Evolutionary conservation across 1,284 basidiomycete species (phyloP).

Genomic region (Cryptococcus hybrid): DNA sequence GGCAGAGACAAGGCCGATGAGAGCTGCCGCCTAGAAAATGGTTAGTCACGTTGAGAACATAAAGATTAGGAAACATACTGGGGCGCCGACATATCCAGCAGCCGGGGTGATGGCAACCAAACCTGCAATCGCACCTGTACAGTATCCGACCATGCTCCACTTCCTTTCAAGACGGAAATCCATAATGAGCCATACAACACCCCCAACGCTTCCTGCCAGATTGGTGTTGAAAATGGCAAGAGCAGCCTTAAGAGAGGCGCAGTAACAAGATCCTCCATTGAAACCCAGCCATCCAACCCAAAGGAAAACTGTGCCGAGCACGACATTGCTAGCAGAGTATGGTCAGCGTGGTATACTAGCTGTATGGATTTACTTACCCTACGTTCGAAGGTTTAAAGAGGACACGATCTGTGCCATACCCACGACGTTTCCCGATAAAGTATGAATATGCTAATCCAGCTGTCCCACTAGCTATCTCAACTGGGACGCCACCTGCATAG

Average conservation of each 20-base stretch:
- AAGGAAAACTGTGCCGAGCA: constrained; percentile 80
- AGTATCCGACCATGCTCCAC: constrained; percentile 81
- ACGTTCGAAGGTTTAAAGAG: constrained; percentile 95
- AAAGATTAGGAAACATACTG: constrained; percentile 44
- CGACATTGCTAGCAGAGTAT: constrained; percentile 58
- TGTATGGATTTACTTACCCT: constrained; percentile 46
- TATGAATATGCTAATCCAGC: constrained; percentile 81
- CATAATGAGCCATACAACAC: constrained; percentile 83
- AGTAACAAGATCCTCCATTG: constrained; percentile 71
- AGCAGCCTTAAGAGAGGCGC: constrained; percentile 84
- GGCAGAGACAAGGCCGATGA: constrained; percentile 74
- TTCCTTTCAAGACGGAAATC: constrained; percentile 80
- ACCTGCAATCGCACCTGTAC: constrained; percentile 63
- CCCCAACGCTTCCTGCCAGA: constrained; percentile 55
- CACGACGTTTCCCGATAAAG: constrained; percentile 57
- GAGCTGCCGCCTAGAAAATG: constrained; percentile 55
- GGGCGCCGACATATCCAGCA: constrained; percentile 51
- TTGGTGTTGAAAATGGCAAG: constrained; percentile 88
- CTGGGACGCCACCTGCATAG: constrained; percentile 76
- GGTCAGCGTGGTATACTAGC: background rate
- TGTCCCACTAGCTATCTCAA: constrained; percentile 88
- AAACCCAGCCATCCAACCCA: constrained; percentile 78
- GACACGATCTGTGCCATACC: constrained; percentile 73
- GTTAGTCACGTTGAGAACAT: constrained; percentile 48
- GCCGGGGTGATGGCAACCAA: constrained; percentile 80